A percentile compares a stretch with the other conserved stretches of the same genome.
These are phyloP conservation scores for Penicillium sp. DNA, from an alignment of 2,329 filamentous ascomycete species.

Conservation along the genomic window DNA sequence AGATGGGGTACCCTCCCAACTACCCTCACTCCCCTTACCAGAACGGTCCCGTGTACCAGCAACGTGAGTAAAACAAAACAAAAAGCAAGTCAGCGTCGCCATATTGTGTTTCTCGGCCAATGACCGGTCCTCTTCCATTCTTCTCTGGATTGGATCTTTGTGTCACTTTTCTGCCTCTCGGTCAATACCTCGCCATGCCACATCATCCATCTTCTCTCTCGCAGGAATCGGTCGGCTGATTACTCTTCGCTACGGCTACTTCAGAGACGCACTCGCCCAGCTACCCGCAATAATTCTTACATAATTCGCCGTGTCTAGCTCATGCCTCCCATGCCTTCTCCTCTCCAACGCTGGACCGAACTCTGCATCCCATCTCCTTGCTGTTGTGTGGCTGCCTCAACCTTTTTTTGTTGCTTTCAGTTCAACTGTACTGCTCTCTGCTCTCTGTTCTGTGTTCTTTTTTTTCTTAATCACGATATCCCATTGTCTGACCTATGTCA, in stretches of 20 bases:
- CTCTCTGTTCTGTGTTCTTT: constrained; percentile 25
- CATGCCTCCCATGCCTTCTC: constrained; percentile 10
- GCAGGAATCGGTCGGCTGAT: constrained; percentile 34
- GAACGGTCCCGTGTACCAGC: constrained; percentile 57
- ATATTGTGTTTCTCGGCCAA: constrained; percentile 26
- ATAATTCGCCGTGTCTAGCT: constrained; percentile 22
- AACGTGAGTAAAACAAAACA: constrained; percentile 52
- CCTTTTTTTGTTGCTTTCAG: constrained; percentile 17
- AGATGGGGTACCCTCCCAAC: constrained; percentile 55
- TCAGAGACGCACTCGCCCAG: constrained; percentile 46
- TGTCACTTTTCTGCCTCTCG: constrained; percentile 18
- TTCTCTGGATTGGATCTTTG: constrained; percentile 13
- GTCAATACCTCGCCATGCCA: constrained; percentile 13
- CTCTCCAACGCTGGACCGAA: constrained; percentile 29
- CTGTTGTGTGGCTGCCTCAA: constrained; percentile 16
- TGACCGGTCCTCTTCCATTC: neutral
- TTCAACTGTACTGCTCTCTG: constrained; percentile 16
- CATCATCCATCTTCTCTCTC: constrained; percentile 13
- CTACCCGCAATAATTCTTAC: constrained; percentile 45
- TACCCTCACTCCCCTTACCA: constrained; percentile 60
- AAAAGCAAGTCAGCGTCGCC: constrained; percentile 20
- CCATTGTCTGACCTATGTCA: constrained; percentile 39
- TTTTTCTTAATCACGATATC: constrained; percentile 44
- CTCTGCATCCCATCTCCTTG: constrained; percentile 33
- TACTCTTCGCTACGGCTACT: constrained; percentile 32